Base-by-base conservation (phyloP, 345 rosid species). In the Lagerstroemia speciosa region DNA sequence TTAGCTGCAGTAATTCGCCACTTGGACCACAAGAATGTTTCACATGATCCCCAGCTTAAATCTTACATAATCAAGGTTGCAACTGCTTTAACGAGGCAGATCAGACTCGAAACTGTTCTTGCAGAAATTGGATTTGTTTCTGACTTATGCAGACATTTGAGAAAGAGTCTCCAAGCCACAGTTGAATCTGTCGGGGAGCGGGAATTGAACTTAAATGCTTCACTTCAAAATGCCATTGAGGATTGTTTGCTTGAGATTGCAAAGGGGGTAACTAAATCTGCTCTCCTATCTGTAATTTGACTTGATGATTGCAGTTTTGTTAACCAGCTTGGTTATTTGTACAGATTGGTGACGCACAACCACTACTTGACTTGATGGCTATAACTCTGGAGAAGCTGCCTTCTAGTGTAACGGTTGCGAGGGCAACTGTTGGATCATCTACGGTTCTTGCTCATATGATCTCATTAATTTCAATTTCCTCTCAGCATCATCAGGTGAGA, bases 231-330 rank as follows among this genome's bases (percentile, higher is more conserved):
- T 69, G 80, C 99, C 77, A 89, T 88, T 69, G 95, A 89, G 86
- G 96, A 87, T 80, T 91, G 99, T 80, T 83, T 94, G 69, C 85
- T 86, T 55, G 98, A 94, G 79, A 86, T 89, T 72, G 90, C 93
- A 40, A 89, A 81, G 79, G 96, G 99, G 84, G 93, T 89, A 85
- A 74, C 64, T 33, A 69, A 26, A 48, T 66, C 27, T 64, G 62
- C 68, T 31, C 40, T 65, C 2, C 1, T 19, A 32, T 46, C 45
- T 66, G 22, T 53, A 7, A 17, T 70, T 72, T 17, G 69, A 65
- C 29, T 61, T 64, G 16, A 37, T 37, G 6, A n/a, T 27, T 71
- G 38, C 8, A 26, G 30, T n/a, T 53, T 65, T 14, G 32, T 63
- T 61, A 29, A 45, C 40, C 6, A 11, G 43, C 72, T 70, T 22